A percentile compares a stretch with the other conserved stretches of the same genome.
Conservation (phyloP, 2,329 filamentous ascomycete genomes). For the Venturia pyrina region DNA sequence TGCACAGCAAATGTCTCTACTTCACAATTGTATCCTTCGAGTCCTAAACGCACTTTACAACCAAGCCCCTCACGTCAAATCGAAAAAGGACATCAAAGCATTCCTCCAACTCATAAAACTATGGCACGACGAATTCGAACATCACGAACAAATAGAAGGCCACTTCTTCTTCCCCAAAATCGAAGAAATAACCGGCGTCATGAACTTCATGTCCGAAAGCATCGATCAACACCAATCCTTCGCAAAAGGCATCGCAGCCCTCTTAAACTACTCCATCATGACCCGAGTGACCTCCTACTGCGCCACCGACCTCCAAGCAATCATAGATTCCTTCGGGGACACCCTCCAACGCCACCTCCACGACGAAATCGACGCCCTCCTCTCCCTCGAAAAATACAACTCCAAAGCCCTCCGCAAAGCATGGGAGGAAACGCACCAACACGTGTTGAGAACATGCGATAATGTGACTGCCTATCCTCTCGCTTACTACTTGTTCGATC, state of each 20-base stretch:
- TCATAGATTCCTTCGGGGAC: slow-evolving; percentile 17
- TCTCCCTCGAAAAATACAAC: slow-evolving; percentile 16
- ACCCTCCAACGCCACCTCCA: slow-evolving; percentile 17
- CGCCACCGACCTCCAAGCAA: slow-evolving; percentile 12
- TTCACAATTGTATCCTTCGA: slow-evolving; percentile 27
- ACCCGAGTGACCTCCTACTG: slow-evolving; percentile 13
- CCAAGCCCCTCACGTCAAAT: slow-evolving; percentile 19
- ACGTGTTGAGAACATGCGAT: slow-evolving; percentile 14
- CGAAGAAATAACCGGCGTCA: slow-evolving; percentile 14
- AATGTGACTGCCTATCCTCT: slow-evolving; percentile 1
- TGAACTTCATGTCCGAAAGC: slow-evolving; percentile 22
- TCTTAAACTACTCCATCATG: slow-evolving; percentile 18
- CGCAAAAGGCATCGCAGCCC: slow-evolving; percentile 20
- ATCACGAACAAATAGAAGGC: slow-evolving; percentile 26
- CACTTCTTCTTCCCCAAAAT: slow-evolving; percentile 23
- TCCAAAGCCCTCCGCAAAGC: slow-evolving; percentile 12
- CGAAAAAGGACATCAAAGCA: slow-evolving; percentile 17
- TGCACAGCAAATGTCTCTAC: slow-evolving; percentile 11
- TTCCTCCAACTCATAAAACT: slow-evolving; percentile 24
- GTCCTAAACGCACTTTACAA: slow-evolving; percentile 27
- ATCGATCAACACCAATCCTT: slow-evolving; percentile 25
- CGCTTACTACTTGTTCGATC: slow-evolving; percentile 4
- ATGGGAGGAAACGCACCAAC: slow-evolving; percentile 16
- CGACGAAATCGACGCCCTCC: slow-evolving; percentile 18
- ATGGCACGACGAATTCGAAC: slow-evolving; percentile 23